Base-by-base conservation (phyloP, 352 stramenopile genomes). In the Phytophthora podocarpi region DNA sequence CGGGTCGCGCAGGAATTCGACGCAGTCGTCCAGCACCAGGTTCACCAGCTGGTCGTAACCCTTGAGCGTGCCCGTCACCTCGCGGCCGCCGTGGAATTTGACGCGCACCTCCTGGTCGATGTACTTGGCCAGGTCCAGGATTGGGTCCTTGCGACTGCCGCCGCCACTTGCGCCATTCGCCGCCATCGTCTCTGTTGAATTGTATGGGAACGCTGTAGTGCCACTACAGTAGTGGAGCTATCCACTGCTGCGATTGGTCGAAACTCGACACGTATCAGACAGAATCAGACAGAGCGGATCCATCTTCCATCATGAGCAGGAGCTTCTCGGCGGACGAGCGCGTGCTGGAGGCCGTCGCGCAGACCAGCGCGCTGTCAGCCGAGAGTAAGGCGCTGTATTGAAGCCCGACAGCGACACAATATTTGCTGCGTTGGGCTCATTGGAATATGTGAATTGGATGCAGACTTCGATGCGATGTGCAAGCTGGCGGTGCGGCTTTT, bases 21-120 rank as follows among this genome's bases (percentile, higher is more conserved):
- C 78, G 65, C 91, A 97, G 67, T 99, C 93, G 63, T 99, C 96
- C 46, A 99, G 84, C 40, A 98, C 96, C 35, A 99, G 83, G 84
- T 99, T 99, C 32, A 98, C 93, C 30, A 99, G 77, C 67, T 98
- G 91, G 73, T 99, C 96, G 78, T 98, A 99, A 53, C 96, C 96
- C 70, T 97, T 97, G 35, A 99, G 78, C 37, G 89, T 85, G 53
- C 96, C 96, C 53, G 87, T 79, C 13, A 98, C 79, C 72, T 98
- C 94, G 53, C 95, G 76, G 0, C 96, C 96, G 23, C 95, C 96
- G 31, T 97, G 80, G 58, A 98, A 98, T 76, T 98, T 98, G 39
- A 99, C 94, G 52, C 91, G 92, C 35, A 99, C 92, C 16, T 82
- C 81, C 59, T 97, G 89, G 78, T 98, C 93, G 58, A 98, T 93